Percentiles rank a stretch among this genome's conserved stretches.
These are phyloP conservation scores for Albizia julibrissin DNA, from an alignment of 306 rosid genomes.

Conservation along the genomic window DNA sequence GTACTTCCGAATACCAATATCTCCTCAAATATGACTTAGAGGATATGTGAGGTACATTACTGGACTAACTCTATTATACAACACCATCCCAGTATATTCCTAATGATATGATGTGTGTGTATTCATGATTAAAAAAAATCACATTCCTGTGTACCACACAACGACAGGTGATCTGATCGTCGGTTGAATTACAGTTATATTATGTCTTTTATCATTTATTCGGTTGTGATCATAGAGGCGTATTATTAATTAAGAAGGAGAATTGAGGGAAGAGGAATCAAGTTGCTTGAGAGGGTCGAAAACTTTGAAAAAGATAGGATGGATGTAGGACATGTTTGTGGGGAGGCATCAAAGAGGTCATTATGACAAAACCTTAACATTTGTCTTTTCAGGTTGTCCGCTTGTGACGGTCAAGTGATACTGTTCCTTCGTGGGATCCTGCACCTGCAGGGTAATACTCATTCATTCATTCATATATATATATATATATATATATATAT, in stretches of 20 bases:
- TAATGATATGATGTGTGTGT: not conserved
- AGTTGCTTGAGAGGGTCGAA: slow-evolving; percentile 48
- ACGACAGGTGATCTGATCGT: slow-evolving; percentile 44
- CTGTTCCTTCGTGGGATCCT: slow-evolving; percentile 44
- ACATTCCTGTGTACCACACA: slow-evolving; percentile 5
- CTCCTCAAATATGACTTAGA: no score
- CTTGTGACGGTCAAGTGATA: slow-evolving; percentile 56
- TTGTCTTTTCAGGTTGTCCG: slow-evolving; percentile 95
- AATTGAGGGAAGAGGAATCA: not conserved
- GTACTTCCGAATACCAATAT: no score
- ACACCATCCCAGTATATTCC: no score
- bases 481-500: no score
- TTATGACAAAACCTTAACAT: slow-evolving; percentile 93
- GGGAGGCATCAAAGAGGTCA: slow-evolving; percentile 60
- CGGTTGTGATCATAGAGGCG: slow-evolving; percentile 51
- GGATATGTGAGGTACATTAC: no score
- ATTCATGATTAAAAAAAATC: not conserved
- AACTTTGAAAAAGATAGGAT: slow-evolving; percentile 48
- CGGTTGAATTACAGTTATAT: slow-evolving; percentile 44
- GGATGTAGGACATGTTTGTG: slow-evolving; percentile 52
- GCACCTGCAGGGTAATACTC: slow-evolving; percentile 34
- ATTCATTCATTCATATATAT: not conserved
- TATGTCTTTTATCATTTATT: slow-evolving; percentile 52
- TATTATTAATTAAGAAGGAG: not conserved
- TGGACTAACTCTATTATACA: no score